Percentiles rank a stretch among this genome's conserved stretches.
These are phyloP conservation scores for Ophiostoma sp. DNA, from an alignment of 2,329 filamentous ascomycete genomes.

Conservation along the genomic window DNA sequence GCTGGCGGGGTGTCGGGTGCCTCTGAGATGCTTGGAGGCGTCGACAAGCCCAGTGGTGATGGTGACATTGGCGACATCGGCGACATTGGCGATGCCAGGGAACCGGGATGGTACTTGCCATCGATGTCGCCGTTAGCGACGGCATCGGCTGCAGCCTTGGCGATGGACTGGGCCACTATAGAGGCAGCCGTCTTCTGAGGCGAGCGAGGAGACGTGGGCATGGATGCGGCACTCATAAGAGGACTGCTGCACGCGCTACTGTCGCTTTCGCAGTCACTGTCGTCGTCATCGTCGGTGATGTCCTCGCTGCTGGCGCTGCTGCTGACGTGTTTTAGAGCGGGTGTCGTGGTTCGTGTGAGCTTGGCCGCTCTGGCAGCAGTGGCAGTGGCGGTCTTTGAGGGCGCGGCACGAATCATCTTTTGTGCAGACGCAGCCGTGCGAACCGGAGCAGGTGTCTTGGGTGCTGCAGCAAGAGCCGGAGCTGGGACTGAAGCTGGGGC, in stretches of 20 bases:
- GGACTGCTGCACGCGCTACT: constrained; percentile 21
- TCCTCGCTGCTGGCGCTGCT: constrained; percentile 16
- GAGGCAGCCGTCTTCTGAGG: constrained; percentile 32
- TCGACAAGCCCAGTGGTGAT: neutral
- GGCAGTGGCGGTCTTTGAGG: neutral
- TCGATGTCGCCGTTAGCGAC: constrained; percentile 18
- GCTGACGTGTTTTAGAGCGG: neutral
- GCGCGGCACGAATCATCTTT: neutral
- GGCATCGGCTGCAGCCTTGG: constrained; percentile 21
- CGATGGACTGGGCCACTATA: constrained; percentile 22
- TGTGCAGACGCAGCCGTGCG: neutral
- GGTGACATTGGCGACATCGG: no score
- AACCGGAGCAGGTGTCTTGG: neutral
- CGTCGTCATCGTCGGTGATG: constrained; percentile 13
- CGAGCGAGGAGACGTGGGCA: constrained; percentile 28
- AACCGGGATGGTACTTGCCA: constrained; percentile 16
- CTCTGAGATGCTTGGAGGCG: neutral
- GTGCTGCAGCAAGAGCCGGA: neutral
- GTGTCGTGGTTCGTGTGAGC: neutral
- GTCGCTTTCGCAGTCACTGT: constrained; percentile 15
- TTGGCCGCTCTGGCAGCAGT: neutral
- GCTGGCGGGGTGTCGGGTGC: constrained; percentile 13
- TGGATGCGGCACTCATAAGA: constrained; percentile 19
- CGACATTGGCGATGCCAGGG: neutral
- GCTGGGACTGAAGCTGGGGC: neutral